These are phyloP conservation scores for Petunia secreta DNA, from an alignment of 257 asterid genomes.

Conservation along the genomic window DNA sequence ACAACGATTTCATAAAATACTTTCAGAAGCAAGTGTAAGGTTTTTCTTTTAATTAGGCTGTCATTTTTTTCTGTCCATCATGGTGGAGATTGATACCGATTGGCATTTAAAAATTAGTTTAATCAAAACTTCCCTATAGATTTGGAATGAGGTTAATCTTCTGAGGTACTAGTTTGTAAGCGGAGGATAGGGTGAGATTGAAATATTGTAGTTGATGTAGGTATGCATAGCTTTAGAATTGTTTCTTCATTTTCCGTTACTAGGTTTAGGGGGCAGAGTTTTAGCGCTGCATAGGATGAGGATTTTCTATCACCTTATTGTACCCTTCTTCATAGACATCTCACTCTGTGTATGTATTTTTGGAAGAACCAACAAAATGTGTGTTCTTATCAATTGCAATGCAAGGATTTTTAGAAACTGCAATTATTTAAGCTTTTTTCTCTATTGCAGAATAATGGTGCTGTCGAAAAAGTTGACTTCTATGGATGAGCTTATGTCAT, in stretches of 20 bases:
- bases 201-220: background rate
- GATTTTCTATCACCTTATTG: background rate
- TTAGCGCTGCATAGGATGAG: background rate
- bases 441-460: slow-evolving; percentile 69
- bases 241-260: background rate
- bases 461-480: slow-evolving; percentile 75
- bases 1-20: too few relatives aligned
- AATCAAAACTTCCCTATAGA: background rate
- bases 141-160: slow-evolving; percentile 9
- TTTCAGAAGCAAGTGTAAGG: background rate
- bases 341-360: background rate
- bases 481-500: slow-evolving; percentile 82
- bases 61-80: background rate
- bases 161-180: background rate
- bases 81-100: background rate
- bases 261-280: background rate
- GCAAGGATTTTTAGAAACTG: slow-evolving; percentile 2
- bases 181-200: slow-evolving; percentile 7
- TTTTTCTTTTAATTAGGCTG: slow-evolving; percentile 10
- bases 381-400: background rate
- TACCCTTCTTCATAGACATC: background rate
- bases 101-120: background rate
- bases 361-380: slow-evolving; percentile 10
- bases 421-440: slow-evolving; percentile 6
- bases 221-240: background rate